phyloP scores from a whole-genome alignment of 768 basidiomycete species.

The Arthromyces matolae region DNA sequence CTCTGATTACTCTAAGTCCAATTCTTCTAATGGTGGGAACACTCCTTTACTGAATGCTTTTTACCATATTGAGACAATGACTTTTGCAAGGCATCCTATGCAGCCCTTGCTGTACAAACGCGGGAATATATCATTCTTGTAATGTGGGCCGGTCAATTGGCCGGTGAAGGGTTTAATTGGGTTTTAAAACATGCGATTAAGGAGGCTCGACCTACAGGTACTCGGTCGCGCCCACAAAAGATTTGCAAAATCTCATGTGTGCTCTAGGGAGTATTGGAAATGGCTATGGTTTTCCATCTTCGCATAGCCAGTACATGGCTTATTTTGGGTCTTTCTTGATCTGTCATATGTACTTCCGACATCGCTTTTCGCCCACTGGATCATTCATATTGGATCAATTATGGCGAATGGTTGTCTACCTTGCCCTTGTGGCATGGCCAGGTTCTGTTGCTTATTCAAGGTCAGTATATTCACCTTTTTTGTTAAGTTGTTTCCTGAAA shows the following conservation, averaged over 20 bases:
- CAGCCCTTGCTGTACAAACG: conserved; percentile 66
- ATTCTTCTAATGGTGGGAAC: conserved; percentile 65
- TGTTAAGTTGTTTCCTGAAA: not conserved
- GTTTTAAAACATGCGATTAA: conserved; percentile 64
- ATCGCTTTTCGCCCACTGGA: conserved; percentile 59
- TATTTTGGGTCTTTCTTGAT: conserved; percentile 77
- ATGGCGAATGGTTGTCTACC: conserved; percentile 45
- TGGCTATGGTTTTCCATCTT: conserved; percentile 86
- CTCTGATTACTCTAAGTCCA: conserved; percentile 63
- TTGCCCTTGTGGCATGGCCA: conserved; percentile 53
- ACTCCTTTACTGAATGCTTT: conserved; percentile 2
- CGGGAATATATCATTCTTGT: conserved; percentile 76
- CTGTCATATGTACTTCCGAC: conserved; percentile 69
- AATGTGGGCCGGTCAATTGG: conserved; percentile 81
- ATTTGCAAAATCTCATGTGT: not conserved
- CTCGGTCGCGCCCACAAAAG: conserved; percentile 15
- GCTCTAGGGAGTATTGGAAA: conserved; percentile 50
- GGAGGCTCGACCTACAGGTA: conserved; percentile 66
- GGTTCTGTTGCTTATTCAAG: conserved; percentile 74
- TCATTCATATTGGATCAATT: conserved; percentile 45
- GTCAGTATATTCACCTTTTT: conserved; percentile 32
- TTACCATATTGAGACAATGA: not conserved
- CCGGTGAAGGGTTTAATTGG: conserved; percentile 68
- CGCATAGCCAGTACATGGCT: conserved; percentile 89
- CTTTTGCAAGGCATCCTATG: conserved; percentile 66